Base-by-base conservation (phyloP, 192 early-diverging fungal genomes). In the Coemansia erecta region DNA sequence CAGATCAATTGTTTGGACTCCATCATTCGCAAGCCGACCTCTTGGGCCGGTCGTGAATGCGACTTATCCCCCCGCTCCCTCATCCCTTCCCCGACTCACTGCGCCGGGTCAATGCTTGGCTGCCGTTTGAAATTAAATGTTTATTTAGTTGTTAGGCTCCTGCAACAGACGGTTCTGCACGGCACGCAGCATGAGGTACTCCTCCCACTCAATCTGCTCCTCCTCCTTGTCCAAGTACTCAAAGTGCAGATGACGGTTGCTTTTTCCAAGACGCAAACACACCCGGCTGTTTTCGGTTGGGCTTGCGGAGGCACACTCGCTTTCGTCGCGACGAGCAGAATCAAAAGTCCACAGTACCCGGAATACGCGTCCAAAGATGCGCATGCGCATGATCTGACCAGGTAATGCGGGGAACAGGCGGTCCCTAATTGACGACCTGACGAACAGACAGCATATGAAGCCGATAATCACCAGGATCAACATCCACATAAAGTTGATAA, bases 401-500 rank as follows among this genome's bases (percentile, higher is more conserved):
- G 76, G 68, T 12, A 67, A 63, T 17, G 75, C 61, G 2, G 89
- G 89, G 46, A 89, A 66, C 40, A 85, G 70, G 46, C 89, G 86
- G 64, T 89, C 87, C n/a, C 85, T 80, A 45, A 88, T 81, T 4
- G 83, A 80, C 49, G 85, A 83, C 8, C 85, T 81, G 22, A 91
- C 72, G 55, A 87, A 82, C 52, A 87, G 26, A 23, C 84, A 65
- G 60, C 83, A 50, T 17, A 85, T 10, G 60, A 88, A 75, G 19
- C 86, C 87, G 18, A 83, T 7, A 41, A 72, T 24, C 11, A 80
- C 70, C 17, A 89, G 51, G 8, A 62, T 81, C 19, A 89, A 73
- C 62, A 91, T 83, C 89, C 89, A 91, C 61, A 75, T 67, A 64
- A 91, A 85, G 79, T 91, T 87, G 53, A 82, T 70, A 17, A 48